Evolutionary conservation across 169 alveolate genomes (phyloP).

Genomic region (Cryptosporidium xiaoi): DNA sequence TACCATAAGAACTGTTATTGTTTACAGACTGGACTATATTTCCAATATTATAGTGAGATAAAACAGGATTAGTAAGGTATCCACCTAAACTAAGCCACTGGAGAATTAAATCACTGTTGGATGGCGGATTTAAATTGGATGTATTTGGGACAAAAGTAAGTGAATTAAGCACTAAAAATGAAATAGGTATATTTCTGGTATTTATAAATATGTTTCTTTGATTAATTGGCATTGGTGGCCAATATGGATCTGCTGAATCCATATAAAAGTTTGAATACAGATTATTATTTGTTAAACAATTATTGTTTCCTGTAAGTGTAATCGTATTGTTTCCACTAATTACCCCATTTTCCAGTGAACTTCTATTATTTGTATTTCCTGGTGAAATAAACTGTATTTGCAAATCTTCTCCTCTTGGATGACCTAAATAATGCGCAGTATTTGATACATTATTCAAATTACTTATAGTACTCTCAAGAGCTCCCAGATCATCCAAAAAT

Average conservation of each 20-base stretch:
- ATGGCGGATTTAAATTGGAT: constrained; percentile 59
- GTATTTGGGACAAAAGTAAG: constrained; percentile 59
- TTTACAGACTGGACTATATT: neutral
- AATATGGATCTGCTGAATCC: constrained; percentile 48
- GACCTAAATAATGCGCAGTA: neutral
- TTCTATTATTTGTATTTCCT: neutral
- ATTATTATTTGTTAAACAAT: neutral
- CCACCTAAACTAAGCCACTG: constrained; percentile 73
- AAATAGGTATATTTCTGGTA: constrained; percentile 57
- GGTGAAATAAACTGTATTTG: constrained; percentile 10
- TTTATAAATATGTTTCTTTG: constrained; percentile 56
- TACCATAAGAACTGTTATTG: neutral
- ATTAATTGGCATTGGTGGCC: constrained; percentile 69
- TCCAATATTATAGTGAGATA: constrained; percentile 59
- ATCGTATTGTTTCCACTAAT: neutral
- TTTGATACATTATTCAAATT: neutral
- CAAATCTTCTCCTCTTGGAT: constrained; percentile 28
- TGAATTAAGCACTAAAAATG: constrained; percentile 57
- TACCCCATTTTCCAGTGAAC: too few species aligned
- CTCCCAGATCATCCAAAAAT: constrained; percentile 44
- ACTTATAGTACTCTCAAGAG: constrained; percentile 3
- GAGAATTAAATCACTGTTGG: constrained; percentile 52
- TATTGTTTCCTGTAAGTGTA: neutral
- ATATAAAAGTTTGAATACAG: constrained; percentile 32
- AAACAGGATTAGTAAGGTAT: constrained; percentile 29